Conservation (phyloP, 2,329 filamentous ascomycete species). For the Paracamarosporium sp. region DNA sequence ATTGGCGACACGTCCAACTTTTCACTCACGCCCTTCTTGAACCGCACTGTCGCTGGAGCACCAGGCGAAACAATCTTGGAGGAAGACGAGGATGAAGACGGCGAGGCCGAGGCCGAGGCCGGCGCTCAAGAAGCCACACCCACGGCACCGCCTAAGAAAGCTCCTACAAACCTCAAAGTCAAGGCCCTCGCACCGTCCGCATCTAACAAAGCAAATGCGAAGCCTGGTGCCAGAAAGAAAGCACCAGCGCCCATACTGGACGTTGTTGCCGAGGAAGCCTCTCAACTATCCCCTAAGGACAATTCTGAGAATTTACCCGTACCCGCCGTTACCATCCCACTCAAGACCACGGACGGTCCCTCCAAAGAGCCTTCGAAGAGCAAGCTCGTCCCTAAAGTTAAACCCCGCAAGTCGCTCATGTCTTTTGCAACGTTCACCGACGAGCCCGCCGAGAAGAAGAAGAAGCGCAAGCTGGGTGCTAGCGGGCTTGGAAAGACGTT, state of each 20-base stretch:
- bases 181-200: constrained; percentile 54
- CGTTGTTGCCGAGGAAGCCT: constrained; percentile 52
- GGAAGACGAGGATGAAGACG: constrained; percentile 36
- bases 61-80: constrained; percentile 51
- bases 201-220: constrained; percentile 53
- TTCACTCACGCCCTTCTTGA: constrained; percentile 93
- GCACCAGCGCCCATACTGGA: constrained; percentile 47
- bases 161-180: constrained; percentile 37
- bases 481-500: constrained; percentile 67
- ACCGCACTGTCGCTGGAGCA: constrained; percentile 70
- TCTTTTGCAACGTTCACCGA: constrained; percentile 52
- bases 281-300: constrained; percentile 42
- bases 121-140: constrained; percentile 31
- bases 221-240: constrained; percentile 48
- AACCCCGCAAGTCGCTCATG: constrained; percentile 56
- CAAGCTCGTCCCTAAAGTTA: constrained; percentile 47
- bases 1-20: constrained; percentile 89
- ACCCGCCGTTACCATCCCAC: constrained; percentile 31
- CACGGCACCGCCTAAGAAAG: constrained; percentile 38
- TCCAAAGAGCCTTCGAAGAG: constrained; percentile 26
- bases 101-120: constrained; percentile 22
- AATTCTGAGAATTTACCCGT: constrained; percentile 47
- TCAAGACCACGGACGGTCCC: constrained; percentile 40
- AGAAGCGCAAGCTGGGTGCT: constrained; percentile 76
- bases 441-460: constrained; percentile 57